phyloP scores from a whole-genome alignment of 1,284 basidiomycete genomes.

The Crepidotus sp. region DNA sequence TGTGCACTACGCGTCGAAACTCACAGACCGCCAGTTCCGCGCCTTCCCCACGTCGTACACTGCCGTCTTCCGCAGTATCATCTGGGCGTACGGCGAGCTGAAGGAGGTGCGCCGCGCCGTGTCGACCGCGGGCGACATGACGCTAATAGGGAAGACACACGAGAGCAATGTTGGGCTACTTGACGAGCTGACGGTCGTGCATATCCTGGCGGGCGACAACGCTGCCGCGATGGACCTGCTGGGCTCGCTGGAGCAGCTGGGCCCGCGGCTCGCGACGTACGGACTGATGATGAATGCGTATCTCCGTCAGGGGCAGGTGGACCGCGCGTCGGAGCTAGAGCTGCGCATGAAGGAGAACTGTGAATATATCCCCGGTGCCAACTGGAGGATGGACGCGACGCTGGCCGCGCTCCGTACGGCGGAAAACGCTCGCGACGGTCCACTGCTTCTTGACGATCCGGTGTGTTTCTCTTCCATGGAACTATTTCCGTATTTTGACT shows the following conservation, averaged over 20 bases:
- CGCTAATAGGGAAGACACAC: conserved; percentile 10
- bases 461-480: neutral
- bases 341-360: conserved; percentile 12
- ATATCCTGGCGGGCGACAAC: conserved; percentile 9
- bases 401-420: conserved; percentile 4
- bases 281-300: conserved; percentile 16
- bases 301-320: conserved; percentile 3
- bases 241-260: conserved; percentile 4
- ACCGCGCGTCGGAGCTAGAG: conserved; percentile 9
- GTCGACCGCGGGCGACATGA: conserved; percentile 4
- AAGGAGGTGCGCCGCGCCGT: conserved; percentile 2
- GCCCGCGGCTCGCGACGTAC: conserved; percentile 10
- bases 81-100: conserved; percentile 14
- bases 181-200: conserved; percentile 12
- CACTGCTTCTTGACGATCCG: neutral
- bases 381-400: conserved; percentile 15
- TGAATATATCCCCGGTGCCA: conserved; percentile 7
- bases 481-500: neutral
- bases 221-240: conserved; percentile 8
- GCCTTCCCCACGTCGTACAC: conserved; percentile 17
- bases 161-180: neutral
- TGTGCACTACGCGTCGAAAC: conserved; percentile 10
- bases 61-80: conserved; percentile 13
- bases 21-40: conserved; percentile 9
- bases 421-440: neutral